These are phyloP conservation scores for Casuarina cunninghamiana DNA, from an alignment of 306 rosid genomes.

Conservation along the genomic window DNA sequence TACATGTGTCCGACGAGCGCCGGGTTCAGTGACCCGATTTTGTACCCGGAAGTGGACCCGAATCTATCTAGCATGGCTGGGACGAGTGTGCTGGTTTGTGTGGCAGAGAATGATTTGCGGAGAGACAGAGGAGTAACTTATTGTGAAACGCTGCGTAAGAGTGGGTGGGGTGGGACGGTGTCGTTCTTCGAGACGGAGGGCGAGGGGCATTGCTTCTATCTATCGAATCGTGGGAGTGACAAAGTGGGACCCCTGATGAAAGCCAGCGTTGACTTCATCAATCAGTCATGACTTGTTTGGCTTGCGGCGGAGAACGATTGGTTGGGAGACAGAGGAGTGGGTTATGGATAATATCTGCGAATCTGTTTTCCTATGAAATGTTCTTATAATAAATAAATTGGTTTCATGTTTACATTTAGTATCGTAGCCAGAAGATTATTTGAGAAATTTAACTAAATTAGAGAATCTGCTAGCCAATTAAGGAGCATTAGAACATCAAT, in stretches of 20 bases:
- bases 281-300: slow-evolving; percentile 7
- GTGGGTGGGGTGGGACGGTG: slow-evolving; percentile 15
- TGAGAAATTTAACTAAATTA: no score
- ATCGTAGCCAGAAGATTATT: no score
- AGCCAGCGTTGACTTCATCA: background rate
- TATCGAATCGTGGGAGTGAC: slow-evolving; percentile 10
- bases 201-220: slow-evolving; percentile 29
- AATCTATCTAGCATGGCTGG: slow-evolving; percentile 12
- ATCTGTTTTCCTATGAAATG: background rate
- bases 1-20: slow-evolving; percentile 21
- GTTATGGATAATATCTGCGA: no score
- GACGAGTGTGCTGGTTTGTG: slow-evolving; percentile 26
- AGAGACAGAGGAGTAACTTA: slow-evolving; percentile 28
- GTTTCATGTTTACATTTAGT: no score
- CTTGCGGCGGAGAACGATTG: slow-evolving; percentile 23
- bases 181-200: slow-evolving; percentile 21
- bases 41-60: slow-evolving; percentile 27
- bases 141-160: slow-evolving; percentile 7
- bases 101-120: slow-evolving; percentile 32
- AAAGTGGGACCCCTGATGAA: slow-evolving; percentile 2
- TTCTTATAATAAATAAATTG: no score
- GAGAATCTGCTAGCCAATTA: no score
- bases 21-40: slow-evolving; percentile 19
- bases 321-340: slow-evolving; percentile 18
- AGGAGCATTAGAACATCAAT: no score